phyloP scores from a whole-genome alignment of 192 early-diverging fungal genomes.

The Haplosporangium gracile region DNA sequence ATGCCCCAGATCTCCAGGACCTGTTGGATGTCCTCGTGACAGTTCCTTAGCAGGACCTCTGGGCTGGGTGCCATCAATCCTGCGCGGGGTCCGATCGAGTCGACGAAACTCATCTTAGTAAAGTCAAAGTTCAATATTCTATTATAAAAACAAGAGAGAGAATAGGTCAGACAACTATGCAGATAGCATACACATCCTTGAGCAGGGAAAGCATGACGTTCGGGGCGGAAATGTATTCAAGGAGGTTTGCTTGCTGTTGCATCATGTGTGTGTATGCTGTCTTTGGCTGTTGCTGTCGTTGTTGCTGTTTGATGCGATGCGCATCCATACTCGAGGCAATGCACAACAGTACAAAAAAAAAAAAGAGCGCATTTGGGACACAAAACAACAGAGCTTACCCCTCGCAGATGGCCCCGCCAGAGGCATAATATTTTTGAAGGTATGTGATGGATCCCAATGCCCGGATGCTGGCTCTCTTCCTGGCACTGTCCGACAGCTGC shows the following conservation, averaged over 20 bases:
- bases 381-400: constrained; percentile 48
- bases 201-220: not conserved
- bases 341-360: not conserved
- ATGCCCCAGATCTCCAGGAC: constrained; percentile 66
- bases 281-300: not conserved
- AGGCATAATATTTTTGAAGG: constrained; percentile 70
- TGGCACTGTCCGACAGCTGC: constrained; percentile 36
- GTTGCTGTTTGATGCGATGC: not conserved
- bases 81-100: constrained; percentile 31
- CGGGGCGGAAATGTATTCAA: not conserved
- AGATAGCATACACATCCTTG: not conserved
- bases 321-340: not conserved
- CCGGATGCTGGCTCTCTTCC: constrained; percentile 62
- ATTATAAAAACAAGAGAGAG: constrained; percentile 4
- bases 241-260: not conserved
- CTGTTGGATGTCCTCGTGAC: constrained; percentile 64
- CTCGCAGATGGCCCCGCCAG: constrained; percentile 61
- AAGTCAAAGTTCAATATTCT: not conserved
- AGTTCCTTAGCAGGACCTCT: constrained; percentile 58
- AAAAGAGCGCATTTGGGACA: not conserved
- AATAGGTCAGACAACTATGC: not conserved
- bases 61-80: constrained; percentile 45
- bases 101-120: constrained; percentile 28
- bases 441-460: constrained; percentile 69
- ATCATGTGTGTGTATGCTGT: not conserved